These are phyloP conservation scores for Cryptococcus sp. DNA, from an alignment of 1,284 basidiomycete genomes.

Conservation along the genomic window DNA sequence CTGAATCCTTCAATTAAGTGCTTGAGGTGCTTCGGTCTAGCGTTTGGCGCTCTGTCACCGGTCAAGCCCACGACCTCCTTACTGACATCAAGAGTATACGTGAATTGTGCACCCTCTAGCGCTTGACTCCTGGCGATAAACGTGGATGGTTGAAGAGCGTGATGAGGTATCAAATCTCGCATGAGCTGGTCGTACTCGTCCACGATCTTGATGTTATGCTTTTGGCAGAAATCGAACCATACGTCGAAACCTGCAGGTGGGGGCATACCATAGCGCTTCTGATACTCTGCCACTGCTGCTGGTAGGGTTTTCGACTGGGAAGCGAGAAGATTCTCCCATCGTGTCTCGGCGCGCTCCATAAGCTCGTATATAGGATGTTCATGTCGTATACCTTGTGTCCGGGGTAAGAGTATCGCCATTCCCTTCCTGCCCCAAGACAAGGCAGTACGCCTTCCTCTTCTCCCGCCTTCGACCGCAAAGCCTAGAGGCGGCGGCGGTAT, in stretches of 20 bases:
- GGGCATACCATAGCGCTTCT: constrained; percentile 56
- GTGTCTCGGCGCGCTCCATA: constrained; percentile 48
- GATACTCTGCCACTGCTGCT: constrained; percentile 62
- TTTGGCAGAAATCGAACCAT: constrained; percentile 63
- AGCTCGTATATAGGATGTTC: constrained; percentile 52
- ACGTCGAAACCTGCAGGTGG: constrained; percentile 55
- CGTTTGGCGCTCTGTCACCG: constrained; percentile 32
- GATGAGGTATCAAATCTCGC: constrained; percentile 48
- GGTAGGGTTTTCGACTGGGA: constrained; percentile 60
- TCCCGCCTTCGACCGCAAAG: constrained; percentile 38
- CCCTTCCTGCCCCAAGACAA: constrained; percentile 24
- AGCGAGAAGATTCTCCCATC: constrained; percentile 37
- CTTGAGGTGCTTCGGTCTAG: constrained; percentile 38
- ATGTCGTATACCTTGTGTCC: constrained; percentile 7
- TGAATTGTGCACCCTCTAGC: constrained; percentile 33
- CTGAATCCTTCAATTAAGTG: constrained; percentile 45
- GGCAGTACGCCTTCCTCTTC: constrained; percentile 26
- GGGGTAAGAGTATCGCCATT: constrained; percentile 20
- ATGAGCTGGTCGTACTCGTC: constrained; percentile 62
- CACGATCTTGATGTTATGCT: constrained; percentile 71
- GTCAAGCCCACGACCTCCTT: constrained; percentile 24
- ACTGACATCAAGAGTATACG: constrained; percentile 44
- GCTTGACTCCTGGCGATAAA: constrained; percentile 37
- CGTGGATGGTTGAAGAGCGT: constrained; percentile 43
- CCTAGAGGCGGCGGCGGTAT: constrained; percentile 41